Conservation (phyloP, 208 protist species). For the Porcisia deanei region DNA sequence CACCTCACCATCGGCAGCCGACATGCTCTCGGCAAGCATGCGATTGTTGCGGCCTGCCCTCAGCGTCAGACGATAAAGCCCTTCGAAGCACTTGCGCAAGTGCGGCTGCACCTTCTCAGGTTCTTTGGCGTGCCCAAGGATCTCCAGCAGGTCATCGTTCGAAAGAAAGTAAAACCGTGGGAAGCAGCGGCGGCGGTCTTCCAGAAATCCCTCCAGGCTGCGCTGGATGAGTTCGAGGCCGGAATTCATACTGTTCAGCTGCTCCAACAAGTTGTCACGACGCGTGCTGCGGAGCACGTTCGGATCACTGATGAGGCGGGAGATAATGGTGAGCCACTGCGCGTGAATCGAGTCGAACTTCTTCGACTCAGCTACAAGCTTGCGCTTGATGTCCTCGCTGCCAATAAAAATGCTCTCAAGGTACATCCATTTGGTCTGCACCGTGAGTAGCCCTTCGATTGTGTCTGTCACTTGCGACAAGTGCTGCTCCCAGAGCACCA, state of each 20-base stretch:
- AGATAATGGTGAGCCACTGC: slow-evolving; percentile 93
- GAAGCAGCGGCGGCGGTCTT: slow-evolving; percentile 96
- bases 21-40: slow-evolving; percentile 86
- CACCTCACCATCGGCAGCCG: slow-evolving; percentile 91
- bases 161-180: slow-evolving; percentile 98
- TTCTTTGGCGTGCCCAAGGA: slow-evolving; percentile 97
- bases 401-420: slow-evolving; percentile 97
- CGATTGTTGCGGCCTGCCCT: slow-evolving; percentile 67
- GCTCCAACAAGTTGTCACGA: slow-evolving; percentile 91
- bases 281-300: slow-evolving; percentile 90
- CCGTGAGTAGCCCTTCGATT: slow-evolving; percentile 91
- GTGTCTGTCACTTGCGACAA: slow-evolving; percentile 95
- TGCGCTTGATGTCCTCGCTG: slow-evolving; percentile 97
- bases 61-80: slow-evolving; percentile 90
- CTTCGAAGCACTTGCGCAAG: slow-evolving; percentile 98
- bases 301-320: slow-evolving; percentile 84
- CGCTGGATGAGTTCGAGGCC: slow-evolving; percentile 98
- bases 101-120: slow-evolving; percentile 96
- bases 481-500: slow-evolving; percentile 95
- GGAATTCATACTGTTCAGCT: slow-evolving; percentile 93
- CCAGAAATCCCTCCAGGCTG: slow-evolving; percentile 96
- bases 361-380: slow-evolving; percentile 96
- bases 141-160: slow-evolving; percentile 98
- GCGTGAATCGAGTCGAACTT: slow-evolving; percentile 96
- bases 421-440: slow-evolving; percentile 98